Base-by-base conservation (phyloP, 305 asterid genomes). In the Solanum hybrid region DNA sequence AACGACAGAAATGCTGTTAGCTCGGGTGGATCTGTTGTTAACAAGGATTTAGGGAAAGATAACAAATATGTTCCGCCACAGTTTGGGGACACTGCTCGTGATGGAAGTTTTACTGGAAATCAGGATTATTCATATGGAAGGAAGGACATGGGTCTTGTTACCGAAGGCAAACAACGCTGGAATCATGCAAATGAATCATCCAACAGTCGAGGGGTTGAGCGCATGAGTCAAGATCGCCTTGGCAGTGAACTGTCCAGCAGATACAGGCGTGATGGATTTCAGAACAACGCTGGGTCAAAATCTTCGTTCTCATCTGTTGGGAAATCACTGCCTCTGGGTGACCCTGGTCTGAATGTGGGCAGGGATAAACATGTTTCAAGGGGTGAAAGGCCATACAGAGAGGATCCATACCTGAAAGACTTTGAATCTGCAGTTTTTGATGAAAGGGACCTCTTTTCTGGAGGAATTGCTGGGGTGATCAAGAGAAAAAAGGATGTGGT, bases 401-500 rank as follows among this genome's bases (percentile, higher is more conserved):
- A 94, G 82, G 96, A 97, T 92, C 94, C 95, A 89, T 95, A 94
- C 92, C 71, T 69, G 88, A 93, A 93, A 87, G 95, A 94, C 87
- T 91, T 88, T 8, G 90, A 90, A 88, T 82, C 95, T 92, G 83
- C 94, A n/a, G 96, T 93, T 77, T 96, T 95, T 93, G 99, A 95
- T 90, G 99, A 96, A 86, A 93, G 92, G 89, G 99, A 97, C 92
- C 93, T 94, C 90, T 94, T 97, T 91, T 92, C 98, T 24, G 96
- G 97, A 75, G 96, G 96, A 91, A 91, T 95, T 91, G 92, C 92
- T 80, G 99, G 98, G 89, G 96, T 97, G 86, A 93, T 97, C 86
- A 98, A 95, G 95, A 95, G 98, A 94, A 98, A 96, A 91, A 98
- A 95, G 85, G 99, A 98, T 85, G 93, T 94, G 88, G 93, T 92